Base-by-base conservation (phyloP, 139 green algal genomes). In the Ettlia oleoabundans region DNA sequence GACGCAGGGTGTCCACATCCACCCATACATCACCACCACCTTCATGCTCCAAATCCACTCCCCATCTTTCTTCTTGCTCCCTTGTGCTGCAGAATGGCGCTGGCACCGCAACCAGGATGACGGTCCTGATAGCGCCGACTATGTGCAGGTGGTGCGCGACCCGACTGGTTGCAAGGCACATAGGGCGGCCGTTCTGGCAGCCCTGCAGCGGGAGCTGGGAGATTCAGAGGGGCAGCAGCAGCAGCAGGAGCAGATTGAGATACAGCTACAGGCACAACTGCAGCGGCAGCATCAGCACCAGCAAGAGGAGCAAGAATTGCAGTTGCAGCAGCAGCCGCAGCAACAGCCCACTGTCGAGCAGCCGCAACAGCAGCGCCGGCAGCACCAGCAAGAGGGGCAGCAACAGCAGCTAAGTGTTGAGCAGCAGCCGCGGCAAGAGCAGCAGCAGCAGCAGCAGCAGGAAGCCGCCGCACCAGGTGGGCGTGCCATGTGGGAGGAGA, bases 81-180 rank as follows among this genome's bases (percentile, higher is more conserved):
- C 26, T n/a, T n/a, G n/a, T 58, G 47, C 10, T 18, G 66, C 61
- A 32, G 33, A 61, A 26, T 95, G 86, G 85, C 67, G 28, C 32
- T 96, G 92, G 93, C 83, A 90, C 40, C 81, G 92, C 47, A 97
- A 96, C 75, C 83, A 91, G 72, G 89, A 92, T 73, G 83, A 71
- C 15, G 43, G 72, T 10, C 30, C 37, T 1, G 68, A 86, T 30
- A 41, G 61, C 0, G 69, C 79, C 13, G 88, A 90, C n/a, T 67
- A 80, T 6, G 58, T 77, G 1, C 42, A 42, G 38, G 24, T 88
- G 0, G 63, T 76, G 30, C 69, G 76, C 3, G 24, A 85, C 43
- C 76, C 76, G 6, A n/a, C n/a, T n/a, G 55, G 62, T 32, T 85
- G 83, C 83, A 82, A 79, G 74, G 15, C 68, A 3, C 3, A 40